phyloP scores from a whole-genome alignment of 306 rosid species.

The Corylus americana region DNA sequence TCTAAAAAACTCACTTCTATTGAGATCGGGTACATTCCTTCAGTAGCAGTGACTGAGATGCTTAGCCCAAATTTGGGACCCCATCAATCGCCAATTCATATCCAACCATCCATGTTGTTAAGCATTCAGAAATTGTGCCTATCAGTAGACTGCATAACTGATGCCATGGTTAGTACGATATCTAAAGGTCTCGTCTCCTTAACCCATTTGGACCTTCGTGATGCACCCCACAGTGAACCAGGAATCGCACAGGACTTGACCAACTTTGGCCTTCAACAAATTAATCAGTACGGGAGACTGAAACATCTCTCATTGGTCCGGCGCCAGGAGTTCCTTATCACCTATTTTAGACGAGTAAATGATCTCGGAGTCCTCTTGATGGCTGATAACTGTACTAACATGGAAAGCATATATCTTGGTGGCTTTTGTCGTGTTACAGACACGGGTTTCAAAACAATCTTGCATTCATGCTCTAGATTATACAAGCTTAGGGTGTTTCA shows the following conservation, averaged over 20 bases:
- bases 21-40: conserved; percentile 78
- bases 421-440: conserved; percentile 98
- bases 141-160: conserved; percentile 85
- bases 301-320: conserved; percentile 83
- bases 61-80: conserved; percentile 68
- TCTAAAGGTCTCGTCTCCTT: conserved; percentile 61
- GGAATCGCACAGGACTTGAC: conserved; percentile 74
- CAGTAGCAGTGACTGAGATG: conserved; percentile 78
- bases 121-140: conserved; percentile 80
- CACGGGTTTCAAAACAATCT: conserved; percentile 88
- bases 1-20: conserved; percentile 70
- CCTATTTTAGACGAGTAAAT: conserved; percentile 81
- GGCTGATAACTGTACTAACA: conserved; percentile 79
- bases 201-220: conserved; percentile 87
- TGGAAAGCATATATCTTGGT: conserved; percentile 90
- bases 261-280: conserved; percentile 83
- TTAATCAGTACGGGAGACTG: conserved; percentile 75
- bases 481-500: conserved; percentile 85
- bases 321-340: conserved; percentile 69
- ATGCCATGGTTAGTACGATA: conserved; percentile 75
- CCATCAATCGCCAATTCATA: conserved; percentile 44
- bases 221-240: conserved; percentile 87
- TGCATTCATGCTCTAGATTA: conserved; percentile 80
- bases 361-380: conserved; percentile 85
- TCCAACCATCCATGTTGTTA: conserved; percentile 58